These are phyloP conservation scores for Dipteronia dyeriana DNA, from an alignment of 345 rosid genomes.

Conservation along the genomic window DNA sequence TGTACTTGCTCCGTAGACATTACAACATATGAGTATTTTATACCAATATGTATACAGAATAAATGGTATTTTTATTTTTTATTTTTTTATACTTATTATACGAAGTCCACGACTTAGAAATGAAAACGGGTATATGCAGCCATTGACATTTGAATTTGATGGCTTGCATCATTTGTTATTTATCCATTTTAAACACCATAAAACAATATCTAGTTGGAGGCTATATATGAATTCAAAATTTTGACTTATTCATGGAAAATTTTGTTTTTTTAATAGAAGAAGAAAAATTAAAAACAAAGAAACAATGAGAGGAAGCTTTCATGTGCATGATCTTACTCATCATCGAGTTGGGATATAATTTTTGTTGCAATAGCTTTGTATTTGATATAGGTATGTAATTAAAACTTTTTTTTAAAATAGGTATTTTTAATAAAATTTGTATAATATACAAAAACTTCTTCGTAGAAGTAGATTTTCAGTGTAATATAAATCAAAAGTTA, in stretches of 20 bases:
- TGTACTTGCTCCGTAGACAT: neutral
- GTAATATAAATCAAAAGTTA: too few species aligned
- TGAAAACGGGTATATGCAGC: neutral
- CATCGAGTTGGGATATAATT: too few species aligned
- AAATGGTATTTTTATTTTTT: neutral
- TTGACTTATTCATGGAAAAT: constrained; percentile 3
- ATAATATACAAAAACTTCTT: too few species aligned
- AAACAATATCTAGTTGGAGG: neutral
- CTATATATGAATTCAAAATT: neutral
- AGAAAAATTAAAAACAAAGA: neutral
- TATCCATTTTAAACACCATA: neutral
- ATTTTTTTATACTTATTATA: neutral
- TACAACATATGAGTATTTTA: neutral
- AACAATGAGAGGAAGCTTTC: neutral
- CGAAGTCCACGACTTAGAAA: neutral
- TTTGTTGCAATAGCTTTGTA: too few species aligned
- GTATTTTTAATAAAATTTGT: too few species aligned
- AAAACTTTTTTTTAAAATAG: too few species aligned
- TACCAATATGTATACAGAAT: neutral
- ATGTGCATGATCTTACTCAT: neutral
- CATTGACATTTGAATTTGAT: constrained; percentile 18
- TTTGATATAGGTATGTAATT: too few species aligned
- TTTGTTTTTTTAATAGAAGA: too few species aligned
- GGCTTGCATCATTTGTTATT: neutral
- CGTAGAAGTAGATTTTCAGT: too few species aligned